These are phyloP conservation scores for Curvularia spicifera DNA, from an alignment of 2,329 filamentous ascomycete genomes.

Conservation along the genomic window DNA sequence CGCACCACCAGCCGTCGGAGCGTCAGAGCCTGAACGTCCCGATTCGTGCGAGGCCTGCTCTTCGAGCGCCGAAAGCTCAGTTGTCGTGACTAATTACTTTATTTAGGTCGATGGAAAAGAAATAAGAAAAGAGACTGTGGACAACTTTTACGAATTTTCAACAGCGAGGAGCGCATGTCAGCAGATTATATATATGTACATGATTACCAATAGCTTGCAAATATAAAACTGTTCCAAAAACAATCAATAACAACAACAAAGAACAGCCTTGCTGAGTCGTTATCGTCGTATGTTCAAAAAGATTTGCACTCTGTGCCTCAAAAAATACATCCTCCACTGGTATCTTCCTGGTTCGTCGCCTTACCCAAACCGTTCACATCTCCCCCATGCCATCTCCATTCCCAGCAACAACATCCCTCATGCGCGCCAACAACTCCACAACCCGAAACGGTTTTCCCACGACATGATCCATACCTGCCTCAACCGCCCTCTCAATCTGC, in stretches of 20 bases:
- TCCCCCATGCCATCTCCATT: not conserved
- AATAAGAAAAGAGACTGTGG: too few species aligned
- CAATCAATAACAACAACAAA: not conserved
- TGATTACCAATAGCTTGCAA: not conserved
- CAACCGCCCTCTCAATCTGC: conserved; percentile 37
- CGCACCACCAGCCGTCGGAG: too few species aligned
- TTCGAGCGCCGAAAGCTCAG: too few species aligned
- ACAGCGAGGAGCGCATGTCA: not conserved
- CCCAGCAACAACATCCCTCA: conserved; percentile 24
- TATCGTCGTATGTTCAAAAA: not conserved
- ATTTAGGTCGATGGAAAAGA: too few species aligned
- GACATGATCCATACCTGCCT: conserved; percentile 56
- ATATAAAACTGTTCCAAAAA: not conserved
- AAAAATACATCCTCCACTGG: not conserved
- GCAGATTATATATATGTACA: not conserved
- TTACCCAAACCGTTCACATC: conserved; percentile 1
- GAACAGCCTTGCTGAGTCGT: not conserved
- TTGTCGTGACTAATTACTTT: too few species aligned
- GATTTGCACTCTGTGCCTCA: not conserved
- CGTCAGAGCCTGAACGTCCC: too few species aligned
- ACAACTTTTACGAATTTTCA: too few species aligned
- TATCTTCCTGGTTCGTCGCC: not conserved
- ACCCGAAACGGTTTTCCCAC: conserved; percentile 75
- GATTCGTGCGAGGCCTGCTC: too few species aligned
- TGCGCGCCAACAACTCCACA: conserved; percentile 32